Base-by-base conservation (phyloP, 306 rosid genomes). In the Neltuma alba region DNA sequence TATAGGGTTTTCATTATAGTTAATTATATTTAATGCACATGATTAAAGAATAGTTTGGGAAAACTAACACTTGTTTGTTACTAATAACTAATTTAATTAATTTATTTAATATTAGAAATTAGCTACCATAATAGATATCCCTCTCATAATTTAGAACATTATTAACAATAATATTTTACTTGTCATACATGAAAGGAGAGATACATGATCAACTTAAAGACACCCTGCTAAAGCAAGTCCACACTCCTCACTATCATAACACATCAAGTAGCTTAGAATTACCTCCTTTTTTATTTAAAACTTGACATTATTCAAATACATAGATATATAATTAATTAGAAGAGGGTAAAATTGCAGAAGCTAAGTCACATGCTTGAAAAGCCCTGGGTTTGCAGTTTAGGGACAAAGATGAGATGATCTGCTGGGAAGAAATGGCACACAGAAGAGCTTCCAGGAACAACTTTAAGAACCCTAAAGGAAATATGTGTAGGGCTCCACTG, bases 341-440 rank as follows among this genome's bases (percentile, higher is more conserved):
- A 3, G 18, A 25, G 6, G 2, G 28, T 28, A 55, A 10, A 1
- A 0, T 1, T 55, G 30, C n/a, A n/a, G n/a, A n/a, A n/a, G n/a
- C n/a, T n/a, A 63, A 77, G 69, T 83, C 74, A 87, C 81, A 77
- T 40, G 42, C 70, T 47, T 7, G 78, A 60, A 80, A 54, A 72
- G 66, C 65, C 81, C 0, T 31, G 54, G 3, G 41, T 10, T 60
- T 76, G 67, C 6, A 25, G 3, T 68, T 83, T 81, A 14, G 96
- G 89, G 74, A 89, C 77, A 89, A 86, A 89, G 1, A 94, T 77
- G 69, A 80, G 64, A 83, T 94, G 63, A 84, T 91, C 97, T 0
- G 92, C 88, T 1, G 97, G 94, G 80, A 92, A 91, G 84, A 92
- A 94, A 86, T 94, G 98, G 69, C 98, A 94, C 9, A 94, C 89